Evolutionary conservation across 2,329 filamentous ascomycete species (phyloP).

Genomic region (Arthrobotrys sphaeroides): DNA sequence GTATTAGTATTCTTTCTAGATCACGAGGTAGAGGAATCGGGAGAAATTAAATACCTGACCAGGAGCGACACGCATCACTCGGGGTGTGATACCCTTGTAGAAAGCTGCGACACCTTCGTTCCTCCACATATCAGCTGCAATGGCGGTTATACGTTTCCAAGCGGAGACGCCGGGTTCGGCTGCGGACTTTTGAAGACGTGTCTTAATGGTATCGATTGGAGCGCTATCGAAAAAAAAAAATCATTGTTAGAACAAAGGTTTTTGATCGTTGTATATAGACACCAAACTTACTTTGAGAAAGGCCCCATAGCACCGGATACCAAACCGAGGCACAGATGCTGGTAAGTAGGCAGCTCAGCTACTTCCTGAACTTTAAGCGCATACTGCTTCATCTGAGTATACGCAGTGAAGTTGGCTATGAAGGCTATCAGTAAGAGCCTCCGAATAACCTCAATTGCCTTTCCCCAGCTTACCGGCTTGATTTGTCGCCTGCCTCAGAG

Average conservation of each 20-base stretch:
- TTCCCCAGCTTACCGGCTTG: constrained; percentile 72
- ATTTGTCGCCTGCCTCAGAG: constrained; percentile 92
- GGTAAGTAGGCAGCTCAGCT: constrained; percentile 78
- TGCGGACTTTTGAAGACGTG: constrained; percentile 87
- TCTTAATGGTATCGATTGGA: constrained; percentile 99
- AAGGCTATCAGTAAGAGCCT: constrained; percentile 59
- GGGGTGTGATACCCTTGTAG: constrained; percentile 98
- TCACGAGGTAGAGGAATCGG: too few relatives aligned
- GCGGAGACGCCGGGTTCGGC: constrained; percentile 83
- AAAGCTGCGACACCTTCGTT: constrained; percentile 94
- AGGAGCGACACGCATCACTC: constrained; percentile 96
- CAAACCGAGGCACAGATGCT: constrained; percentile 90
- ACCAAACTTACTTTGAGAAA: constrained; percentile 70
- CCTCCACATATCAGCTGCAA: constrained; percentile 86
- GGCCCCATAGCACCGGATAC: constrained; percentile 95
- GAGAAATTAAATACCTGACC: constrained; percentile 71
- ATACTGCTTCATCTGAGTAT: constrained; percentile 86
- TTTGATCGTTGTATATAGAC: not conserved
- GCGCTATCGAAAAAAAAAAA: constrained; percentile 67
- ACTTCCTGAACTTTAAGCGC: constrained; percentile 76
- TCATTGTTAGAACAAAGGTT: not conserved
- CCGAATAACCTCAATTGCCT: not conserved
- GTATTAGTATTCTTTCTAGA: constrained; percentile 6
- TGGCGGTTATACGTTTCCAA: constrained; percentile 77
- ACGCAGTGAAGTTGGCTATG: constrained; percentile 86